Base-by-base conservation (phyloP, 495 filamentous ascomycete species). In the Podospora conica region DNA sequence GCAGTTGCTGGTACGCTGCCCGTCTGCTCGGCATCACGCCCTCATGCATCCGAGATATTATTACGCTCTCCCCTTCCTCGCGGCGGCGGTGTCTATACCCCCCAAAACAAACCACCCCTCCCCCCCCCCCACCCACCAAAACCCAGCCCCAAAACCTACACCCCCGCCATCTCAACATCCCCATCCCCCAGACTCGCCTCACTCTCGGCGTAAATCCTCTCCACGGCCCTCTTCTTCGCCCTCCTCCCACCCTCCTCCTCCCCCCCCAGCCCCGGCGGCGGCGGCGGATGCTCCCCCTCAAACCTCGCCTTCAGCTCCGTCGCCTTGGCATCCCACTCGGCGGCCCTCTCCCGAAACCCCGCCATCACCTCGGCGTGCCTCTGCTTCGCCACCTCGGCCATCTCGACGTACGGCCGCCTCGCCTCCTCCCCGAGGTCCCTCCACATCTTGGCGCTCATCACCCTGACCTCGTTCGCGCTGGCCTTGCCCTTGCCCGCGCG, bases 391-490 rank as follows among this genome's bases (percentile, higher is more conserved):
- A 80, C 83, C 66, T 89, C 85, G 5, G 88, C 88, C 71, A 86
- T 82, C 48, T 91, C 88, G 63, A 91, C 78, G 69, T 91, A 97
- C 25, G 91, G 93, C 72, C 83, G 79, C 73, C 88, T 90, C 66
- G 83, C 82, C 33, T 88, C 90, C 9, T 83, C 82, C 4, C 80
- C 70, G 0, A 90, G 88, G 63, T 90, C 87, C 67, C 90, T 88
- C 95, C 95, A 98, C 90, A 92, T 93, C 70, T 88, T 86, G 20
- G 92, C 91, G 21, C 94, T 82, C 65, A 90, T 90, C 9, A 86
- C 82, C 33, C 95, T 88, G 60, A 98, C 88, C 67, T 95, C 91
- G 68, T 94, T 94, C 2, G 88, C 87, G 53, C 85, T 83, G 2
- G 88, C 81, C 68, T 90, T 88, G 3, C 84, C 85, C 23, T 88